These are phyloP conservation scores for Sarocladium oryzae DNA, from an alignment of 2,329 filamentous ascomycete species.

Conservation along the genomic window DNA sequence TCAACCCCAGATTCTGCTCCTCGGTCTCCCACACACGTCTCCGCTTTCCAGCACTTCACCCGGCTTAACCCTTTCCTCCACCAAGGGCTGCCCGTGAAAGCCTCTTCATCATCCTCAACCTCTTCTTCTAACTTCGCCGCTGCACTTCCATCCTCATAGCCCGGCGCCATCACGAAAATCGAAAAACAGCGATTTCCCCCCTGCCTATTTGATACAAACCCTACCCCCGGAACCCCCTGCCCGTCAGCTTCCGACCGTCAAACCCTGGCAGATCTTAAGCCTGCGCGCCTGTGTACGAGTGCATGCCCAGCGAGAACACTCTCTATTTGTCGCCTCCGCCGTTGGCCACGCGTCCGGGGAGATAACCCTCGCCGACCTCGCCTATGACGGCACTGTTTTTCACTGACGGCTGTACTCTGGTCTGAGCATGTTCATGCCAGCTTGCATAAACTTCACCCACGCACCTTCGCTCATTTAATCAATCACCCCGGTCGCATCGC, in stretches of 20 bases:
- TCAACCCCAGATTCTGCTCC: slow-evolving; percentile 7
- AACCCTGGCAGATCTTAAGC: not conserved
- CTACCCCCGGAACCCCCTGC: not conserved
- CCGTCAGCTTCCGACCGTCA: no score
- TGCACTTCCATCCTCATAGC: not conserved
- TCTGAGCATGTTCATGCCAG: not conserved
- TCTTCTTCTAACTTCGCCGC: not conserved
- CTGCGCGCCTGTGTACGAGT: slow-evolving; percentile 6
- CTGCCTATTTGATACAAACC: not conserved
- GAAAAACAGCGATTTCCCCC: no score
- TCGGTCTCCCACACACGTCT: not conserved
- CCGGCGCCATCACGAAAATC: not conserved
- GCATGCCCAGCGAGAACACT: not conserved
- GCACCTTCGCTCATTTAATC: not conserved
- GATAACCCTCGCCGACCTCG: not conserved
- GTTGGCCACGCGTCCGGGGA: not conserved
- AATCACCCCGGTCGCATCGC: not conserved
- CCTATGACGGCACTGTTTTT: no score
- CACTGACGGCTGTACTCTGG: no score
- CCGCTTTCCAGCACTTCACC: slow-evolving; percentile 7
- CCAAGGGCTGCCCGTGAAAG: not conserved
- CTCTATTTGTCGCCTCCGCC: not conserved
- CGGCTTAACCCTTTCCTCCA: slow-evolving; percentile 5
- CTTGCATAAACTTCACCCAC: no score
- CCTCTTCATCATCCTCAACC: not conserved